A percentile compares a stretch with the other conserved stretches of the same genome.
These are phyloP conservation scores for Chaetomiaceae sp. DNA, from an alignment of 2,329 filamentous ascomycete genomes.

Conservation along the genomic window DNA sequence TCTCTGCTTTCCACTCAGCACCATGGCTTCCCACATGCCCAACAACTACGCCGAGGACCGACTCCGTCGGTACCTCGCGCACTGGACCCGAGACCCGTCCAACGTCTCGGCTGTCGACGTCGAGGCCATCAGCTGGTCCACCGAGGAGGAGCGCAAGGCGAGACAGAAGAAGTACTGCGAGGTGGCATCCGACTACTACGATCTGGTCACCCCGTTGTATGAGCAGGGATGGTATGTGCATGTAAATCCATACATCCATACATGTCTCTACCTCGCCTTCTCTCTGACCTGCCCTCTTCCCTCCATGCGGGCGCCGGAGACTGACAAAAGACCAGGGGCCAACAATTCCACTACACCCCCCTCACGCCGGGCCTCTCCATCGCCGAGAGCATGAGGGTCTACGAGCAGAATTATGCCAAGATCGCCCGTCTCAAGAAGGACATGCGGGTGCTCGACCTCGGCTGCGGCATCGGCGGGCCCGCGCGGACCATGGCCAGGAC, in stretches of 20 bases:
- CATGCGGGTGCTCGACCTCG: conserved; percentile 68
- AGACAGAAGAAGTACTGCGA: conserved; percentile 14
- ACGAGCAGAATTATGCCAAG: conserved; percentile 73
- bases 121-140: conserved; percentile 13
- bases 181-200: conserved; percentile 52
- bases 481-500: conserved; percentile 72
- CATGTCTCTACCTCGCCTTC: no score
- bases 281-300: no score
- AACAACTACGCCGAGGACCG: conserved; percentile 3
- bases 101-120: conserved; percentile 9
- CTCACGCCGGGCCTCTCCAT: conserved; percentile 67
- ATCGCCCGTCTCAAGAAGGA: conserved; percentile 61
- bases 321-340: conserved; percentile 42
- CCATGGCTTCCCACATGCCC: conserved; percentile 10
- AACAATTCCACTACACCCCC: conserved; percentile 74
- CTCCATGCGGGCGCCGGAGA: no score
- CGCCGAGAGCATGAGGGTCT: conserved; percentile 65
- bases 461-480: conserved; percentile 72
- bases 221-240: conserved; percentile 60
- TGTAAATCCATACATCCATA: no score
- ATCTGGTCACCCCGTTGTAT: conserved; percentile 67
- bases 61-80: conserved; percentile 12
- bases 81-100: conserved; percentile 12
- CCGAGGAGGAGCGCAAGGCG: conserved; percentile 14
- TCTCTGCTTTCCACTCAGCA: neutral